These are phyloP conservation scores for Cercospora sp. DNA, from an alignment of 2,329 filamentous ascomycete species.

Conservation along the genomic window DNA sequence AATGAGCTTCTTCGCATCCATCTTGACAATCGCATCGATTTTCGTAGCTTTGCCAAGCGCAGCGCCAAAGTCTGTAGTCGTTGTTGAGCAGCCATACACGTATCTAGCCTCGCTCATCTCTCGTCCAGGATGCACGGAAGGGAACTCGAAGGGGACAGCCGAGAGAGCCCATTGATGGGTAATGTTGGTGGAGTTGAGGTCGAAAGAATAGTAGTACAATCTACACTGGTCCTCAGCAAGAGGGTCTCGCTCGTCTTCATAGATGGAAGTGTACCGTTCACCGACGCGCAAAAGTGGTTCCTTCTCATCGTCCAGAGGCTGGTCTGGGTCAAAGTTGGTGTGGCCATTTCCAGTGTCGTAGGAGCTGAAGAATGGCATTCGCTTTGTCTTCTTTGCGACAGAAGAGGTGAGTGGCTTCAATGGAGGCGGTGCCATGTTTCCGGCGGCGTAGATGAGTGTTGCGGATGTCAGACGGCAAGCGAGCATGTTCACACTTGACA, in stretches of 20 bases:
- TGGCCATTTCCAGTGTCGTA: conserved; percentile 42
- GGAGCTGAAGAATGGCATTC: conserved; percentile 50
- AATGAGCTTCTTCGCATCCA: conserved; percentile 59
- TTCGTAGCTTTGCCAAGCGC: conserved; percentile 65
- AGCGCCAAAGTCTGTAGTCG: conserved; percentile 57
- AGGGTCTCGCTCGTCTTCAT: conserved; percentile 19
- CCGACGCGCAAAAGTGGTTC: conserved; percentile 30
- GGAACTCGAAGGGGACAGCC: conserved; percentile 68
- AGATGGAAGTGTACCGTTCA: conserved; percentile 15
- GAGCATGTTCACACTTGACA: conserved; percentile 60
- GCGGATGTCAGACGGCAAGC: conserved; percentile 67
- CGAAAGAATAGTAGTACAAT: conserved; percentile 68
- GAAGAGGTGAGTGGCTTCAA: conserved; percentile 34
- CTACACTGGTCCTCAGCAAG: conserved; percentile 66
- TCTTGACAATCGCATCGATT: conserved; percentile 65
- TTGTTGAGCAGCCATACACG: conserved; percentile 67
- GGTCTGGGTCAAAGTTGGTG: conserved; percentile 35
- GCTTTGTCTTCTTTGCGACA: conserved; percentile 34
- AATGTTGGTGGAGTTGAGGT: conserved; percentile 49
- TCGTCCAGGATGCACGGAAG: conserved; percentile 55
- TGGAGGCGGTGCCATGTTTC: conserved; percentile 58
- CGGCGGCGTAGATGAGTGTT: conserved; percentile 64
- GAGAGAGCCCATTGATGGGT: conserved; percentile 65
- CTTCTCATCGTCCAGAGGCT: conserved; percentile 33
- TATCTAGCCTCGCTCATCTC: conserved; percentile 61